These are phyloP conservation scores for Neltuma alba DNA, from an alignment of 306 rosid genomes.

Conservation along the genomic window DNA sequence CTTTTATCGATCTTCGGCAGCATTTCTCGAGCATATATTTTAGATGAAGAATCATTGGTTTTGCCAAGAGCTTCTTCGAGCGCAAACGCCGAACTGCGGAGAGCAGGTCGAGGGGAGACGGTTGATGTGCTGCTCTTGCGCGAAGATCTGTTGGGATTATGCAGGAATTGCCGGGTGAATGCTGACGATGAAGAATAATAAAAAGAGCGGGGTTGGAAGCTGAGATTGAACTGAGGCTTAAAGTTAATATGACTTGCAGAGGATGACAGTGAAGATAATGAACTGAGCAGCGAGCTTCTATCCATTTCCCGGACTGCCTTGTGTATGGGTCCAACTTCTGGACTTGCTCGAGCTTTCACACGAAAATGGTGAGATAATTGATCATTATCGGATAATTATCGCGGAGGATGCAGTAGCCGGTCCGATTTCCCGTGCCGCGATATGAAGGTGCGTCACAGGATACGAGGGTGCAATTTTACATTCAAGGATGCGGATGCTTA, in stretches of 20 bases:
- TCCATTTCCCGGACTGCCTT: conserved; percentile 38
- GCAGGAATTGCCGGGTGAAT: conserved; percentile 12
- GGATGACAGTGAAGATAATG: conserved; percentile 34
- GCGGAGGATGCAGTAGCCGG: background rate
- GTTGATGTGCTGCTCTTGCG: conserved; percentile 9
- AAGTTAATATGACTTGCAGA: conserved; percentile 27
- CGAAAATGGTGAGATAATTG: background rate
- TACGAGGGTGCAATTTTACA: too few species aligned
- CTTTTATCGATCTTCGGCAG: conserved; percentile 81
- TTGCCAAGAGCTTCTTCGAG: conserved; percentile 41
- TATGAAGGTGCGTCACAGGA: background rate
- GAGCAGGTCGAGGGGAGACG: conserved; percentile 39
- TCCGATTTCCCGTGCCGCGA: background rate
- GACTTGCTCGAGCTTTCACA: background rate
- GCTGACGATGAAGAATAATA: conserved; percentile 30
- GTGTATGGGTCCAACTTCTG: background rate
- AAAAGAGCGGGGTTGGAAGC: conserved; percentile 27
- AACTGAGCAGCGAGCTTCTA: conserved; percentile 33
- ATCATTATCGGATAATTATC: background rate
- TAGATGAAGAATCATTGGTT: conserved; percentile 21
- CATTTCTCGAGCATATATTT: conserved; percentile 37
- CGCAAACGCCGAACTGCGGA: conserved; percentile 48
- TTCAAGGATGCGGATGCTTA: too few species aligned
- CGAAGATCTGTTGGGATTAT: conserved; percentile 9
- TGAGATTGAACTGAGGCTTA: conserved; percentile 10